Evolutionary conservation across 2,329 filamentous ascomycete genomes (phyloP).

Genomic region (Talaromyces albobiverticillius): DNA sequence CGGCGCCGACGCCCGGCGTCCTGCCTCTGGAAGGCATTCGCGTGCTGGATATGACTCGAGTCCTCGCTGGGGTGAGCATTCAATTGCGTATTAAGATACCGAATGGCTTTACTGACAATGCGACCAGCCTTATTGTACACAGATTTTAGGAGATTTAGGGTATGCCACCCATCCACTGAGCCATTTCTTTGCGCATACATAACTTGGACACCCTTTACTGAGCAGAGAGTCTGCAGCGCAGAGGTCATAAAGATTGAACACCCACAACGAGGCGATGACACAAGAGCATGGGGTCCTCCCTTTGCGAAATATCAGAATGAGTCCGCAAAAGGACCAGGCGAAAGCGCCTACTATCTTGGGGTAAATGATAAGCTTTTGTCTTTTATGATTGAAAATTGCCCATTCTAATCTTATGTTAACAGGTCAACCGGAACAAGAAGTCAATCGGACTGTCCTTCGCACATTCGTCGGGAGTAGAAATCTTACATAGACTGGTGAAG

Average conservation of each 20-base stretch:
- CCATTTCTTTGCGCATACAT: background rate
- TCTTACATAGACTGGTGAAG: conserved; percentile 79
- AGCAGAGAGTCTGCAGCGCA: conserved; percentile 57
- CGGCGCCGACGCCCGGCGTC: conserved; percentile 41
- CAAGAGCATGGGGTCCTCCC: conserved; percentile 91
- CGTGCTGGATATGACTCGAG: conserved; percentile 94
- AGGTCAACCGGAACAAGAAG: conserved; percentile 98
- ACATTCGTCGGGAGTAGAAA: conserved; percentile 75
- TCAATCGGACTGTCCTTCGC: conserved; percentile 90
- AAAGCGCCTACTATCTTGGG: conserved; percentile 90
- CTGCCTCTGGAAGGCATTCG: conserved; percentile 79
- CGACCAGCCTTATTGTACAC: conserved; percentile 86
- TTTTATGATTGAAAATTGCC: background rate
- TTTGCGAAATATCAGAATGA: conserved; percentile 74
- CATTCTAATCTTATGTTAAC: conserved; percentile 4
- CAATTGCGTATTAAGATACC: background rate
- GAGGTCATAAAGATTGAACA: conserved; percentile 98
- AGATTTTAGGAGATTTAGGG: conserved; percentile 95
- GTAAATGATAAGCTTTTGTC: conserved; percentile 49
- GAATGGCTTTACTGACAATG: conserved; percentile 6
- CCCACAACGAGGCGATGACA: conserved; percentile 86
- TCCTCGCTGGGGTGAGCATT: conserved; percentile 78
- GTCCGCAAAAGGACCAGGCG: conserved; percentile 65
- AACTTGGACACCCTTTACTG: conserved; percentile 9
- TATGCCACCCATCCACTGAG: conserved; percentile 45